phyloP scores from a whole-genome alignment of 2,329 filamentous ascomycete genomes.

The Sordariomycetes sp. region DNA sequence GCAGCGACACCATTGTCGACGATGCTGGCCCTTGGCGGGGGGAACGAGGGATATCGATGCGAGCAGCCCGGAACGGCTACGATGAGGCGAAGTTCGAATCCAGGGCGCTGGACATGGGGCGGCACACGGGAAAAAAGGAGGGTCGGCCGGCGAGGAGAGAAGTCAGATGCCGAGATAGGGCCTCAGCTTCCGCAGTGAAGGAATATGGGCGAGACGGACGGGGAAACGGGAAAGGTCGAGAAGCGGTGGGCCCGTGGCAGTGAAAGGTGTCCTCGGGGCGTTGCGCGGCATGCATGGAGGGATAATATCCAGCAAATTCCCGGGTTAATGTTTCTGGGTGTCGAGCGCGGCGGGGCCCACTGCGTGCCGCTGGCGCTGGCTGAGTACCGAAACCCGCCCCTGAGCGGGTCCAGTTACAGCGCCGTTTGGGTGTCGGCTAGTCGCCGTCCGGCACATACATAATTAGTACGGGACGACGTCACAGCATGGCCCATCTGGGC shows the following conservation, averaged over 20 bases:
- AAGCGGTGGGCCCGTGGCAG: background rate
- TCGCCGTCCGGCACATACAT: no score
- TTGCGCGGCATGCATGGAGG: background rate
- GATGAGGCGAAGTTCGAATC: background rate
- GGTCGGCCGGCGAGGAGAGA: background rate
- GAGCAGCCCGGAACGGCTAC: background rate
- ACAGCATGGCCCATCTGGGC: no score
- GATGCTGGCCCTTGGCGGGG: background rate
- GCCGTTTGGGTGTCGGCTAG: no score
- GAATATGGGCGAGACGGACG: background rate
- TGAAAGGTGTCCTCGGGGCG: constrained; percentile 1
- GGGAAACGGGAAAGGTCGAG: background rate
- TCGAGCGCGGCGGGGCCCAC: no score
- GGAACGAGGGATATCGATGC: background rate
- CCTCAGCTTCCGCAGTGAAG: background rate
- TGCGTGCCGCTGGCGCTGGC: no score
- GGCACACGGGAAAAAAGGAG: background rate
- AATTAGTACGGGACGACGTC: no score
- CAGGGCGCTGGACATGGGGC: background rate
- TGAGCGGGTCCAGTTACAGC: no score
- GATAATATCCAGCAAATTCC: background rate
- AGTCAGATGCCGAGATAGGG: background rate
- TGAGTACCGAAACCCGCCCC: no score
- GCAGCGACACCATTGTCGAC: background rate
- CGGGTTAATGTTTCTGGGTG: background rate